Base-by-base conservation (phyloP, 1,284 basidiomycete species). In the Marasmius sp. region DNA sequence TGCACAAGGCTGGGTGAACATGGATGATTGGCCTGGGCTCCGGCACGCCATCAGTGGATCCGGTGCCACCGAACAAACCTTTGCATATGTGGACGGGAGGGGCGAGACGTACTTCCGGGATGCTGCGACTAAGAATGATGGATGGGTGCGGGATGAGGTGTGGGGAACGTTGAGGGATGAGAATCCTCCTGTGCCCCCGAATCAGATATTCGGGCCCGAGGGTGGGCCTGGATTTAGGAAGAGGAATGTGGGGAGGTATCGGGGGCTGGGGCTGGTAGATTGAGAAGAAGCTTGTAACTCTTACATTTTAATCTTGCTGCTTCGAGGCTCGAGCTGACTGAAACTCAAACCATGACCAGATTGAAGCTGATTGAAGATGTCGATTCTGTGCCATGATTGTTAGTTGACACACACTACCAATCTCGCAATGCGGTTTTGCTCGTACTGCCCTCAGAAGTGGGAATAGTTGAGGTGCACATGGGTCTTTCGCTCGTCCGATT, bases 41-140 rank as follows among this genome's bases (percentile, higher is more conserved):
- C 71, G 73, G 14, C 76, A 78, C 61, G 77, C 75, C 36, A 73
- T 77, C 62, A 74, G 74, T 58, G 75, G 75, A 41, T 74, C 75
- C 5, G 76, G 76, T 18, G 68, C 67, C 27, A 79, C 74, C 20
- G 66, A 70, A 55, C 75, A 78, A 68, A 67, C 65, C 39, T 75
- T 77, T 65, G 74, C 72, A n/a, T 77, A 74, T 61, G 61, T 68
- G 11, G 70, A 75, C 58, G 69, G 65, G 34, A 62, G 68, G 22
- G 72, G 71, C 7, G 68, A 72, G 68, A 74, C 71, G 0, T 77
- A 77, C 61, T 77, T 74, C 64, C 68, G 75, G 50, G 71, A 74
- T 48, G 65, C 73, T 52, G 72, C 72, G 8, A 69, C 76, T 34
- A 74, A 74, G 66, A 76, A 77, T 64, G 76, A 79, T 60, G 74